Conservation (phyloP, 495 filamentous ascomycete genomes). For the Daldinia grandis region DNA sequence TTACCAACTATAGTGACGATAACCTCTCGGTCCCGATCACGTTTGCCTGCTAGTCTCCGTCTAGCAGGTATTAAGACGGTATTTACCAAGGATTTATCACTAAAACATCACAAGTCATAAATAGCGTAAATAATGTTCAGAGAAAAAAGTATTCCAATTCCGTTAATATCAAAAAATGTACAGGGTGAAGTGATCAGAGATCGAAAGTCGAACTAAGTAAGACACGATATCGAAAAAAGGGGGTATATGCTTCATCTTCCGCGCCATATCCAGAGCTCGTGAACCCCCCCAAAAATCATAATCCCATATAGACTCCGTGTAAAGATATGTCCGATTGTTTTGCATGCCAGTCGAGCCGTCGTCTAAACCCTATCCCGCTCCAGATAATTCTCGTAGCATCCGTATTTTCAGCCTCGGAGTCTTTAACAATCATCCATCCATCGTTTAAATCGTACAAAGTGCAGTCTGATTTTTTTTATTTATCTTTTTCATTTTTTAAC, state of each 20-base stretch:
- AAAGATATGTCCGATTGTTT: constrained; percentile 38
- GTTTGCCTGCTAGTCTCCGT: background rate
- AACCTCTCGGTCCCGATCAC: constrained; percentile 30
- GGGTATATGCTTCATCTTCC: constrained; percentile 45
- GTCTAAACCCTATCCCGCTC: constrained; percentile 37
- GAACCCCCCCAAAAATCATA: constrained; percentile 20
- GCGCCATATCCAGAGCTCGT: constrained; percentile 37
- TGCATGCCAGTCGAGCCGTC: constrained; percentile 35
- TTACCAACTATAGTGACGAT: constrained; percentile 27
- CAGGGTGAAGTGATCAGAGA: constrained; percentile 28
- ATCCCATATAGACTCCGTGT: constrained; percentile 42
- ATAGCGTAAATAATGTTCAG: background rate
- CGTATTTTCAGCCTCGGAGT: constrained; percentile 22
- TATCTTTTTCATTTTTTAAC: constrained; percentile 18
- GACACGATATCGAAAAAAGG: constrained; percentile 33
- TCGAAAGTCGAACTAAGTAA: constrained; percentile 23
- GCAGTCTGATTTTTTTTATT: constrained; percentile 6
- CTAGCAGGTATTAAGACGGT: constrained; percentile 4
- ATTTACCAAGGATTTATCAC: background rate
- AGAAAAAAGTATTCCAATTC: constrained; percentile 18
- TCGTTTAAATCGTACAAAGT: constrained; percentile 28
- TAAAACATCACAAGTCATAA: background rate
- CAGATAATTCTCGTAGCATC: constrained; percentile 15
- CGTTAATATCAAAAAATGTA: constrained; percentile 34
- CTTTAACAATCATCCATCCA: constrained; percentile 31